Evolutionary conservation across 345 rosid species (phyloP).

Genomic region (Eucalyptus pauciflora): DNA sequence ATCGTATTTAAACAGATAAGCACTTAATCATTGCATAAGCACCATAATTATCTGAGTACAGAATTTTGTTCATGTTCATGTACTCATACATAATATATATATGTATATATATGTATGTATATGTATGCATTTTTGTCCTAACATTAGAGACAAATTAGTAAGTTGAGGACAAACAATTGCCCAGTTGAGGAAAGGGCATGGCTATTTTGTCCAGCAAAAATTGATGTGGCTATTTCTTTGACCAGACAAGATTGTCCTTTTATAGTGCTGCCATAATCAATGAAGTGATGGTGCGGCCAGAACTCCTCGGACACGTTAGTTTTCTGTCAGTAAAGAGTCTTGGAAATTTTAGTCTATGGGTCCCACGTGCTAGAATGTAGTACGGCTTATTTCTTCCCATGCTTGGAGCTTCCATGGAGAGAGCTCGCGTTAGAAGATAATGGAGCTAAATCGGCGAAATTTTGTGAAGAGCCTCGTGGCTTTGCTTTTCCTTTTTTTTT

Average conservation of each 20-base stretch:
- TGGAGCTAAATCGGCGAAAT: background rate
- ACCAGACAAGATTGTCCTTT: rapidly evolving
- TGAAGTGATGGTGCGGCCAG: background rate
- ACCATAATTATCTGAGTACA: rapidly evolving
- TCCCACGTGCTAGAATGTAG: background rate
- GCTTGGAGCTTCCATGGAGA: background rate
- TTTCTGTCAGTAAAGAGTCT: background rate
- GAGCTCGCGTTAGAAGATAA: background rate
- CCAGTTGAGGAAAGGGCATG: background rate
- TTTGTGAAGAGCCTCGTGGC: background rate
- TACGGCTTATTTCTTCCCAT: background rate
- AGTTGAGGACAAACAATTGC: background rate
- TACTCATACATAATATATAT: rapidly evolving
- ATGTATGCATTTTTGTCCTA: too few species aligned
- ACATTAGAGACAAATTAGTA: background rate
- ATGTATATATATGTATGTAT: too few species aligned
- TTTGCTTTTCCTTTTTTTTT: too few species aligned
- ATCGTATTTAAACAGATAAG: too few species aligned
- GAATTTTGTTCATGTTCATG: background rate
- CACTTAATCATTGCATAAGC: background rate
- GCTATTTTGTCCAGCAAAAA: background rate
- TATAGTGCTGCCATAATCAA: too few species aligned
- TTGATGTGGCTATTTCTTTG: too few species aligned
- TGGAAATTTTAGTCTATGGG: background rate
- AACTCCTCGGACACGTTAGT: rapidly evolving